Evolutionary conservation across 495 filamentous ascomycete species (phyloP), one percentile per base, ranked within the genome.

Genomic region (Penicillium desertorum): DNA sequence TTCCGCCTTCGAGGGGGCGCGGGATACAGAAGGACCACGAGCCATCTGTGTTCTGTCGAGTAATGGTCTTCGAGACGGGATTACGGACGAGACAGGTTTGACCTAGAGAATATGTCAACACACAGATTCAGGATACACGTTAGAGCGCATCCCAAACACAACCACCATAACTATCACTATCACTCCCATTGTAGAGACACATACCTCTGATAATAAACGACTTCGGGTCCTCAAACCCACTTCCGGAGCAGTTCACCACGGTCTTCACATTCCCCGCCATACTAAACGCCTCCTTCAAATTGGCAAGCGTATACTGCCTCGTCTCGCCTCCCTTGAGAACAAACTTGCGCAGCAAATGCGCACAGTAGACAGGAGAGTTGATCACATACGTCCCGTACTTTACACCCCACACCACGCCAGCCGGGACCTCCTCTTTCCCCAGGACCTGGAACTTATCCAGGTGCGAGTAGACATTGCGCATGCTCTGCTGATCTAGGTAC

Each of bases 291-390:
- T 88, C 84, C n/a, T 56, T 66, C 20, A 70, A 46, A 57, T 72
- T 62, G 2, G 69, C 66, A 14, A 87, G 63, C 12, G 73, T 75
- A 46, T 76, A 74, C 45, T 72, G 64, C n/a, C 70, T 64, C n/a
- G 64, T 67, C 44, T 65, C 64, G 0, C 83, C 85, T 1, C 84
- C 83, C 3, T 67, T 70, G 16, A 79, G 51, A 7, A 77, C 68
- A 52, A 86, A 82, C 63, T 73, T 62, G 2, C 83, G 69, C 49
- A 87, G 63, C 57, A 88, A 62, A 56, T 79, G 78, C 17, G 72
- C 69, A 61, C 80, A 83, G 59, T 88, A 88, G 6, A 86, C 79
- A 62, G 84, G 84, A 6, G 83, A 78, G 57, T 87, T 87, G 5
- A 88, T 62, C 60, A 79, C 83, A 62, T 78, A 85, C 0, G 83